Conservation (phyloP, 2,329 filamentous ascomycete species). For the Fusarium buharicum region DNA sequence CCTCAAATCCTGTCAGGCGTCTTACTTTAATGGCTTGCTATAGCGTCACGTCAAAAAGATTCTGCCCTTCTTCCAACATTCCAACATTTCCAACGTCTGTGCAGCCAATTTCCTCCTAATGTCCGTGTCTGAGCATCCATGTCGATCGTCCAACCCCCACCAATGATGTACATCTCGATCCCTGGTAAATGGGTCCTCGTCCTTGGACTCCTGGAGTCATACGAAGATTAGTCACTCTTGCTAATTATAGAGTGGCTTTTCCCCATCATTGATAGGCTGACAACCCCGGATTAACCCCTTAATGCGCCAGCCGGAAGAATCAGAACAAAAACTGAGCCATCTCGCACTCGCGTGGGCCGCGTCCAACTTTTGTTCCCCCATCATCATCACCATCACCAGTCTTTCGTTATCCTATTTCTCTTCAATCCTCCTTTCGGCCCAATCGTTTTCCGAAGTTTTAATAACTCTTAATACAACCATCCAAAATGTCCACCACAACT, state of each 20-base stretch:
- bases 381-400: conserved; percentile 11
- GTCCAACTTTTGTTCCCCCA: conserved; percentile 1
- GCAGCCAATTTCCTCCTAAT: conserved; percentile 14
- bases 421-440: neutral
- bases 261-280: conserved; percentile 7
- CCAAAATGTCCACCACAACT: conserved; percentile 40
- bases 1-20: too few species aligned
- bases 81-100: conserved; percentile 11
- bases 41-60: neutral
- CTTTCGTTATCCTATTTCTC: conserved; percentile 20
- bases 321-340: conserved; percentile 23
- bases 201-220: conserved; percentile 25
- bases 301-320: conserved; percentile 25
- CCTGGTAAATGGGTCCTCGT: conserved; percentile 27
- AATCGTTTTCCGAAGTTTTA: conserved; percentile 9
- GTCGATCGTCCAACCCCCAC: conserved; percentile 6
- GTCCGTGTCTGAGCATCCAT: neutral
- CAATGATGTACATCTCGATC: conserved; percentile 18
- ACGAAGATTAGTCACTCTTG: conserved; percentile 23
- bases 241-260: conserved; percentile 31
- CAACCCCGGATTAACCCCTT: conserved; percentile 36
- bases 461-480: conserved; percentile 35
- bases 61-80: neutral
- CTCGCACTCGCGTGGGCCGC: neutral
- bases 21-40: neutral